Percentiles rank a stretch among this genome's conserved stretches.
phyloP scores from a whole-genome alignment of 2,329 filamentous ascomycete genomes.

The Cadophora sp. region DNA sequence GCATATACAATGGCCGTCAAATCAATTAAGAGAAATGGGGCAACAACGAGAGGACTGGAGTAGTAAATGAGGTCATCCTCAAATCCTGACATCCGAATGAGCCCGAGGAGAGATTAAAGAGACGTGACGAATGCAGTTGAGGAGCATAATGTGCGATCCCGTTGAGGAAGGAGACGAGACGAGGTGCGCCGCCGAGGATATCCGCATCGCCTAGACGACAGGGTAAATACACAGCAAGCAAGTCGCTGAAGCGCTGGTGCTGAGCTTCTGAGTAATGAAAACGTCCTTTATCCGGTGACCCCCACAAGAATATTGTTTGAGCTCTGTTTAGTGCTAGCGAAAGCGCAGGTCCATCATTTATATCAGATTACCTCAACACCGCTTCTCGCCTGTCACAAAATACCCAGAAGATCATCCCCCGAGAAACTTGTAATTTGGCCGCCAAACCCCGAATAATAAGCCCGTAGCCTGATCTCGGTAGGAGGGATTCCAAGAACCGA shows the following conservation, averaged over 20 bases:
- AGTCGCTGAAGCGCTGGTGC: neutral
- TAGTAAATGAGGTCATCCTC: neutral
- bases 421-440: neutral
- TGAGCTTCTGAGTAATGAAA: neutral
- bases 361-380: neutral
- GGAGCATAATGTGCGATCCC: constrained; percentile 5
- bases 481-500: constrained; percentile 3
- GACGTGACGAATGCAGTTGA: neutral
- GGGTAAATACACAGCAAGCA: neutral
- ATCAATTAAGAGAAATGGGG: neutral
- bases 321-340: neutral
- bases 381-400: neutral
- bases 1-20: neutral
- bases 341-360: neutral
- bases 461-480: constrained; percentile 1
- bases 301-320: no score
- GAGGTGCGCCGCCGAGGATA: neutral
- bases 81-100: neutral
- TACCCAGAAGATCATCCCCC: no score
- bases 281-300: neutral
- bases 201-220: constrained; percentile 10
- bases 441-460: neutral
- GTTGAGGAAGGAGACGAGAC: constrained; percentile 7
- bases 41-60: neutral
- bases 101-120: neutral